phyloP scores from a whole-genome alignment of 352 stramenopile species.

The Globisporangium carolinianum region DNA sequence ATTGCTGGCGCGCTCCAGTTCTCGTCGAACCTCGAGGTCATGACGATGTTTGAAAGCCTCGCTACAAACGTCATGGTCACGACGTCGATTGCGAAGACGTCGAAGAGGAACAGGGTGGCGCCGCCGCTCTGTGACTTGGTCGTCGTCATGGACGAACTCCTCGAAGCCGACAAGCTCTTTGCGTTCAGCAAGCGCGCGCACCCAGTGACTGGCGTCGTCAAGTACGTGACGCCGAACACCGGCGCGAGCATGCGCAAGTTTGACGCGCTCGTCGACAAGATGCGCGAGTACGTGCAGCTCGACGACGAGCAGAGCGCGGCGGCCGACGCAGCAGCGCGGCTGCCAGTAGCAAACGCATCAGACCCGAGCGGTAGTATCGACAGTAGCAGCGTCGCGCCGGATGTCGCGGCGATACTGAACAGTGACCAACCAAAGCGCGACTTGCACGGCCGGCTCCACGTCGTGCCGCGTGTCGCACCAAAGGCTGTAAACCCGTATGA shows the following conservation, averaged over 20 bases:
- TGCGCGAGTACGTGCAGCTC: slow-evolving; percentile 45
- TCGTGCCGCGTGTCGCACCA: slow-evolving; percentile 6
- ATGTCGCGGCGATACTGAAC: slow-evolving; percentile 2
- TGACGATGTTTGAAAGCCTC: slow-evolving; percentile 46
- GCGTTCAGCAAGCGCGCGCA: slow-evolving; percentile 52
- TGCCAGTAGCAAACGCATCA: too few species aligned
- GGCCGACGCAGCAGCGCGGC: neutral
- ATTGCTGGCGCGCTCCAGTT: slow-evolving; percentile 50
- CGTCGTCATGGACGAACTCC: slow-evolving; percentile 69
- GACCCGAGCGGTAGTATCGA: too few species aligned
- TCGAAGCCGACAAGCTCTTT: slow-evolving; percentile 68
- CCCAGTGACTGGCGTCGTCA: slow-evolving; percentile 34
- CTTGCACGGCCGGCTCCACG: slow-evolving; percentile 8
- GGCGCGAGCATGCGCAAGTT: slow-evolving; percentile 49
- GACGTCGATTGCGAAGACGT: slow-evolving; percentile 59
- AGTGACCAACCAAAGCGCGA: slow-evolving; percentile 1
- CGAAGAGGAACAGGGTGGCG: slow-evolving; percentile 31
- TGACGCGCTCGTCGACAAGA: slow-evolving; percentile 42
- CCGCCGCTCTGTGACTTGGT: slow-evolving; percentile 59
- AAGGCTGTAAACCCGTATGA: slow-evolving; percentile 25
- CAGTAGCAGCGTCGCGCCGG: slow-evolving; percentile 2
- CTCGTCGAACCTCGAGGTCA: slow-evolving; percentile 64
- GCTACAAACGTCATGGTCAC: slow-evolving; percentile 71
- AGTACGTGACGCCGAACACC: slow-evolving; percentile 55
- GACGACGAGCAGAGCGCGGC: slow-evolving; percentile 28